These are phyloP conservation scores for Erysimum pusillum DNA, from an alignment of 441 rosid genomes.

Conservation along the genomic window DNA sequence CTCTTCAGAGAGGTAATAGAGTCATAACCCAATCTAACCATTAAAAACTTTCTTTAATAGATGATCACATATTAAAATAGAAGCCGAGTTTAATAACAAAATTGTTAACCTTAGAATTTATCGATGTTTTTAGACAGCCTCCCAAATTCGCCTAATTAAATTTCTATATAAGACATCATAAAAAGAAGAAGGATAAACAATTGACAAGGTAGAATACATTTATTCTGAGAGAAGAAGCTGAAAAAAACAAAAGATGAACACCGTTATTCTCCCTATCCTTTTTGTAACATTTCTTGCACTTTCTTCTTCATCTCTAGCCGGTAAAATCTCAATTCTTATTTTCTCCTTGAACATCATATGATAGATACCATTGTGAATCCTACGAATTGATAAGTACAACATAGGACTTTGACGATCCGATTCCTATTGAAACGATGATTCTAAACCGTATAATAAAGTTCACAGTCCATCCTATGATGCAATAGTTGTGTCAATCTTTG, in stretches of 20 bases:
- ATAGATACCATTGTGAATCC: conserved; percentile 17
- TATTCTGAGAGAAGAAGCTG: conserved; percentile 1
- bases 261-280: conserved; percentile 29
- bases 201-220: neutral
- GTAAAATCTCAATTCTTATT: conserved; percentile 22
- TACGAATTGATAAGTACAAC: conserved; percentile 4
- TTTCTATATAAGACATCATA: conserved; percentile 21
- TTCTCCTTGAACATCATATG: neutral
- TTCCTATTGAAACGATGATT: neutral
- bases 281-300: conserved; percentile 43
- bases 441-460: conserved; percentile 20
- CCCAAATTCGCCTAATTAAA: neutral
- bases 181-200: neutral
- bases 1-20: conserved; percentile 19
- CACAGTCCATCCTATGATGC: conserved; percentile 1
- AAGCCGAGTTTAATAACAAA: conserved; percentile 12
- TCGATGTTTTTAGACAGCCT: neutral
- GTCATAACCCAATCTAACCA: conserved; percentile 10
- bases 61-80: conserved; percentile 34
- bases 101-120: conserved; percentile 20
- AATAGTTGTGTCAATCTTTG: conserved; percentile 11
- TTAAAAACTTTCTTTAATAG: neutral
- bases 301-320: conserved; percentile 34
- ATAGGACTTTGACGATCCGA: neutral
- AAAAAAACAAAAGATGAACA: conserved; percentile 33